Evolutionary conservation across 768 basidiomycete genomes (phyloP), one percentile per base, ranked within the genome.

Genomic region (Lentinula guzmanii): DNA sequence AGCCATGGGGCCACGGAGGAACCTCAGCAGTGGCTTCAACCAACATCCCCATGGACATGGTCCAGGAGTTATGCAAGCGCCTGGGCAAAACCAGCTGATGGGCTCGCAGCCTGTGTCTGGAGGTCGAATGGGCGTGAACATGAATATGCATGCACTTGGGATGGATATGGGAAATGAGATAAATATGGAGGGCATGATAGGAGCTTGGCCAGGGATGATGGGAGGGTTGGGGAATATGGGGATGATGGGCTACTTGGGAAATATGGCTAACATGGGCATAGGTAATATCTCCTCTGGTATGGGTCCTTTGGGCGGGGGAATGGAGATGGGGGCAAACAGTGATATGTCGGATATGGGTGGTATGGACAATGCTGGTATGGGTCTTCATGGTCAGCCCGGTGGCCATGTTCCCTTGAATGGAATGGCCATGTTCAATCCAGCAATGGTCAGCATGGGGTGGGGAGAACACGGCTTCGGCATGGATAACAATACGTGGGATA

Each of bases 61-160:
- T 11, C 24, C 37, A 41, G 50, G 43, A 39, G 59, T 60, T 33
- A 39, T 50, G 46, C 16, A 35, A 46, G 13, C 48, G 11, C 39
- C 21, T 51, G 34, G 24, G 51, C 65, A 62, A 58, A 72, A 67
- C 59, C 67, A 63, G 62, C 70, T 70, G 68, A 62, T 52, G 51
- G 34, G 24, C 4, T 15, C 61, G 39, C 52, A 61, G 42, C 41
- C 54, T 50, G 33, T 57, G 41, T 24, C 48, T 34, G 59, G 50
- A 50, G 48, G 45, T 18, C 50, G 50, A 16, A 60, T 60, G 58
- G 50, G 50, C 15, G 62, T 65, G 62, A 65, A 45, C 59, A 65
- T 43, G 33, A 61, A 60, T 18, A 43, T 39, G 41, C 52, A 33
- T 61, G 39, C 56, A 58, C 39, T 37, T 33, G 58, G 39, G 28